Base-by-base conservation (phyloP, 345 rosid species). In the Cardiospermum halicacabum region DNA sequence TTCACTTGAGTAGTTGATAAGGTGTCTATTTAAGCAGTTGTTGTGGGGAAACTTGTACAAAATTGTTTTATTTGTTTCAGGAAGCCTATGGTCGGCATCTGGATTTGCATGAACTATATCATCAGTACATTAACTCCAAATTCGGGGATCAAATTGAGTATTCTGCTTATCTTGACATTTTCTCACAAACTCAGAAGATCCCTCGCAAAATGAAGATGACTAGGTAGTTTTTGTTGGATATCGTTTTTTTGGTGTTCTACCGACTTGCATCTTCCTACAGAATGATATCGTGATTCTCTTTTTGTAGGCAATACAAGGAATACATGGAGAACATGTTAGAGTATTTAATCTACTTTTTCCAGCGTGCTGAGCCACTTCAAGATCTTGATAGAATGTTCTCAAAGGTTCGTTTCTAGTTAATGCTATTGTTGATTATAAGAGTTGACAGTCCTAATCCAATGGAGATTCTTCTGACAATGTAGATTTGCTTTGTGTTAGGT, bases 311-410 rank as follows among this genome's bases (percentile, higher is more conserved):
- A 65, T 89, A 87, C 78, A 82, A 65, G 81, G 84, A 87, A 66
- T 89, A 95, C 67, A 63, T 87, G 85, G 88, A 78, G 74, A 86
- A 87, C 63, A 73, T 91, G 55, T 74, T 95, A 15, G 96, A 81
- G 81, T 84, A 91, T 84, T 78, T 95, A 57, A 67, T 83, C 42
- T 66, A 79, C 74, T 85, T 87, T 75, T 95, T 89, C 65, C 86
- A 91, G 73, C 83, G 99, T 65, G 89, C 94, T 5, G 96, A 91
- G 74, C 99, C 99, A 6, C 71, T 95, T 81, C 93, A 87, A 82
- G 99, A 95, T 81, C 81, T 95, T 74, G 96, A 82, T 66, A 79
- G 89, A 73, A 87, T 89, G 59, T 81, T 91, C 59, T 76, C 88
- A 30, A 89, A 82, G 97, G 99, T 91, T 60, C 56, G 49, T 22